Evolutionary conservation across 2,329 filamentous ascomycete genomes (phyloP).

Genomic region (Diaporthe vexans): DNA sequence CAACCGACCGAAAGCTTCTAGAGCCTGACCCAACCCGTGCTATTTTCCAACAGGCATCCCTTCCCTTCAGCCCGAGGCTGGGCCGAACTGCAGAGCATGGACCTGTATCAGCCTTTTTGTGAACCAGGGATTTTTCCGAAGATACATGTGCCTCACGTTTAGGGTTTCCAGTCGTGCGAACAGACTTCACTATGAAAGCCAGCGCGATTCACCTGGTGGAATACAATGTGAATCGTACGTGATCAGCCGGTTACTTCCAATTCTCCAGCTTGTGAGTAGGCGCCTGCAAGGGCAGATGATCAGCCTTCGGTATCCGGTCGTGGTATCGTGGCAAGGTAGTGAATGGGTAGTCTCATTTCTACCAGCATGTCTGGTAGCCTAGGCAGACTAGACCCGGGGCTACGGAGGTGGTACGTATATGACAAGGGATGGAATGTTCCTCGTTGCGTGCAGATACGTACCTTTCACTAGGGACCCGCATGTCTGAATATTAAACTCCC

Average conservation of each 20-base stretch:
- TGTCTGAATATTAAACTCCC: conserved; percentile 36
- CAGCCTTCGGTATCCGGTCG: not conserved
- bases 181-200: not conserved
- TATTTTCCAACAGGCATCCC: conserved; percentile 20
- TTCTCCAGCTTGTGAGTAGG: not conserved
- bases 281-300: not conserved
- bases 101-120: conserved; percentile 15
- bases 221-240: not conserved
- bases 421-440: conserved; percentile 24
- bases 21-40: conserved; percentile 18
- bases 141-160: conserved; percentile 11
- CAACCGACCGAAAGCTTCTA: conserved; percentile 27
- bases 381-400: not conserved
- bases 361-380: not conserved
- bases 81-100: conserved; percentile 29
- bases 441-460: conserved; percentile 24
- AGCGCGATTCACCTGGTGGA: not conserved
- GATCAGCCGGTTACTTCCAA: not conserved
- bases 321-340: not conserved
- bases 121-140: not conserved
- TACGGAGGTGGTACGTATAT: not conserved
- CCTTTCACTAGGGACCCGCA: not conserved
- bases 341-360: not conserved
- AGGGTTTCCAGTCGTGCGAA: conserved; percentile 21
- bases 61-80: conserved; percentile 19